A percentile compares a stretch with the other conserved stretches of the same genome.
Conservation (phyloP, 495 filamentous ascomycete species). For the Neurospora sp. region DNA sequence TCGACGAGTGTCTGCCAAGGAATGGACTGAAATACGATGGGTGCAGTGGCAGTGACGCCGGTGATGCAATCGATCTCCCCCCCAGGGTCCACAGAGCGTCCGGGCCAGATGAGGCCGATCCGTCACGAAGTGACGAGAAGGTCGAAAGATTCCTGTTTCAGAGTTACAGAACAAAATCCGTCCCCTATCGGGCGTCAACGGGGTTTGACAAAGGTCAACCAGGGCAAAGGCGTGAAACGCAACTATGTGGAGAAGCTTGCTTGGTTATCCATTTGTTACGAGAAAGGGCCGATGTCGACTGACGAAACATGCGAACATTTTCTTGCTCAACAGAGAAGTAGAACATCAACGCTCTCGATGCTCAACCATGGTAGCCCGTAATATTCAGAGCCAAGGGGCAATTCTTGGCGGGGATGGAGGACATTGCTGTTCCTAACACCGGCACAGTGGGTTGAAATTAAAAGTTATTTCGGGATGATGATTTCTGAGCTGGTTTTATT, state of each 20-base stretch:
- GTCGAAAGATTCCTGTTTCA: not conserved
- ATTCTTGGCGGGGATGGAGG: not conserved
- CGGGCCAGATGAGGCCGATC: not conserved
- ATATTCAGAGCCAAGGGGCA: not conserved
- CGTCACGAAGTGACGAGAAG: not conserved
- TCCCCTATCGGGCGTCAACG: not conserved
- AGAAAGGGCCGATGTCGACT: not conserved
- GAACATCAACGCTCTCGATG: not conserved
- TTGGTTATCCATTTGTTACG: not conserved
- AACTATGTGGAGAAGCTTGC: not conserved
- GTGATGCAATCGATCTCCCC: not conserved
- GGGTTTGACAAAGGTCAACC: not conserved
- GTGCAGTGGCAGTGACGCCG: not conserved
- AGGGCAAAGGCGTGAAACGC: not conserved
- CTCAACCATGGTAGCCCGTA: not conserved
- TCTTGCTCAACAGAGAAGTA: not conserved
- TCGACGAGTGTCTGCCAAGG: not conserved
- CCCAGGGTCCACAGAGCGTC: not conserved
- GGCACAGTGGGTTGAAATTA: not conserved
- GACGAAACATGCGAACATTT: not conserved
- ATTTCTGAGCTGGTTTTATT: not conserved
- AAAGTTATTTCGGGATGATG: not conserved
- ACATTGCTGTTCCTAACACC: not conserved
- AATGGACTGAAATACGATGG: not conserved
- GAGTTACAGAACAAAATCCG: not conserved